Conservation (phyloP, 495 filamentous ascomycete species). For the Aspergillus incahuasiensis region DNA sequence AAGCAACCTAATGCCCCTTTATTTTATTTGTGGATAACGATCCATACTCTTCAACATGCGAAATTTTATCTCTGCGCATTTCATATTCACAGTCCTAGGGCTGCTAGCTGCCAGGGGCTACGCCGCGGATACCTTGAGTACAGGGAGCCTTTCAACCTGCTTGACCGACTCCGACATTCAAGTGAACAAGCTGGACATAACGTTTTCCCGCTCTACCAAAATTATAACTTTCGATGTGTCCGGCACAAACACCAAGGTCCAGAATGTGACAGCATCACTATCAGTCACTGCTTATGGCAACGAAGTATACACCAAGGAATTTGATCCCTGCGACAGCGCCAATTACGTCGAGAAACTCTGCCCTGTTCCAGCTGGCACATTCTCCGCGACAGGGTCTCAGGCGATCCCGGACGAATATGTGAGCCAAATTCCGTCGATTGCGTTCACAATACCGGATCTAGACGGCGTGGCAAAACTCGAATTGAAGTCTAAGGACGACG, state of each 20-base stretch:
- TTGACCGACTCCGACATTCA: conserved; percentile 58
- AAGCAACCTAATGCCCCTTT: neutral
- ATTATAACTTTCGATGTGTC: conserved; percentile 77
- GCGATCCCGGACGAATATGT: conserved; percentile 65
- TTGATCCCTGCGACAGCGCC: conserved; percentile 70
- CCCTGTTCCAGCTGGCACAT: conserved; percentile 71
- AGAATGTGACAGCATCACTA: conserved; percentile 78
- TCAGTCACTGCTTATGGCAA: conserved; percentile 83
- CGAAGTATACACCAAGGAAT: conserved; percentile 70
- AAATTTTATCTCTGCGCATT: neutral
- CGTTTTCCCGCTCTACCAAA: conserved; percentile 69
- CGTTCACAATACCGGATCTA: conserved; percentile 87
- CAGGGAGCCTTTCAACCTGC: conserved; percentile 75
- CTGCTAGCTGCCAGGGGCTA: conserved; percentile 41
- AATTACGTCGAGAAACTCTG: conserved; percentile 71
- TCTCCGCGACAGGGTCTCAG: conserved; percentile 66
- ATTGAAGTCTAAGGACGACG: conserved; percentile 57
- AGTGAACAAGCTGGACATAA: conserved; percentile 69
- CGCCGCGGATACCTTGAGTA: conserved; percentile 70
- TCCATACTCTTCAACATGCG: conserved; percentile 23
- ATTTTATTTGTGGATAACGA: neutral
- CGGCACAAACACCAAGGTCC: conserved; percentile 65
- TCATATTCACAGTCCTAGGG: conserved; percentile 28
- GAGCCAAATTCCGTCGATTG: conserved; percentile 77
- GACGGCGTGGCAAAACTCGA: conserved; percentile 80